Conservation (phyloP, 768 basidiomycete genomes). For the Lentinus tigrinus region DNA sequence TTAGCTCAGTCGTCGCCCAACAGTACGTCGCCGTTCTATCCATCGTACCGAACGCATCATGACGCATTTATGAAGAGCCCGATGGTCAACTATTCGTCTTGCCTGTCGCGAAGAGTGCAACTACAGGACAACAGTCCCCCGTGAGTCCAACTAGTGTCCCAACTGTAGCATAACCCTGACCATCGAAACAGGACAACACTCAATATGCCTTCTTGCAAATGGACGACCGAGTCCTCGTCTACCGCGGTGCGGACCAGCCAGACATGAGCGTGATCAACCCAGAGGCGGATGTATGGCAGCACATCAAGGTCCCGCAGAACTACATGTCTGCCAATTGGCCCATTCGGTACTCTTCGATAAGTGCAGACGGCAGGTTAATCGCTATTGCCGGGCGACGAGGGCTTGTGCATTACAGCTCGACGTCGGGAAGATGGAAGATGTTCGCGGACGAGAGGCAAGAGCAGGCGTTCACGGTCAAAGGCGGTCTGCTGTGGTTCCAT, state of each 20-base stretch:
- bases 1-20: constrained; percentile 55
- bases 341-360: constrained; percentile 87
- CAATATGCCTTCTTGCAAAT: constrained; percentile 93
- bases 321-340: constrained; percentile 95
- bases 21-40: constrained; percentile 38
- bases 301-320: constrained; percentile 87
- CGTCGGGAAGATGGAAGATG: constrained; percentile 93
- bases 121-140: constrained; percentile 87
- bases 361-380: constrained; percentile 85
- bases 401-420: constrained; percentile 89
- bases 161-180: constrained; percentile 3
- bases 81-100: constrained; percentile 79
- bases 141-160: constrained; percentile 42
- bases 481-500: constrained; percentile 95
- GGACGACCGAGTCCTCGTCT: constrained; percentile 91
- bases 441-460: constrained; percentile 84
- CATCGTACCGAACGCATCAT: background rate
- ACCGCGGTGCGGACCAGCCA: constrained; percentile 95
- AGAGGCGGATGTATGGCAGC: constrained; percentile 97
- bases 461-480: constrained; percentile 81
- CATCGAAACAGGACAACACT: constrained; percentile 74
- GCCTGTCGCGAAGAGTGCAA: constrained; percentile 94
- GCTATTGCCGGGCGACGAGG: constrained; percentile 92
- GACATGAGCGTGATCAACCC: constrained; percentile 98
- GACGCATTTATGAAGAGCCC: constrained; percentile 37